Conservation (phyloP, 352 stramenopile genomes). For the Phytophthora agathidicida region DNA sequence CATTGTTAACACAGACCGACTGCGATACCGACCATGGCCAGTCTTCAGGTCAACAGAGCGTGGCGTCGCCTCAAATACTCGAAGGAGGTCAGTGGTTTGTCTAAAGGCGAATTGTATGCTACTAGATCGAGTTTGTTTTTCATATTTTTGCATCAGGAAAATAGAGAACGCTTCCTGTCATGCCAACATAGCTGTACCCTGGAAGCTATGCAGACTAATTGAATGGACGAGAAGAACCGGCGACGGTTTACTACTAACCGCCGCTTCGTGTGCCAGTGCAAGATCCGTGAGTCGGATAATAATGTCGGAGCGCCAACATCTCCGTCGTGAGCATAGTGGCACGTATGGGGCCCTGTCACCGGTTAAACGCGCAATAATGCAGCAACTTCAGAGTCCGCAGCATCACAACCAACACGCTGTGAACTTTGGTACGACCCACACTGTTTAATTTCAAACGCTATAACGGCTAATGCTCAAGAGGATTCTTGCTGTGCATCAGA, state of each 20-base stretch:
- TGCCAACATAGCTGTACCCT: background rate
- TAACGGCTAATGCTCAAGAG: too few relatives aligned
- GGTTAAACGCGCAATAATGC: constrained; percentile 31
- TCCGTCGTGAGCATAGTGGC: constrained; percentile 21
- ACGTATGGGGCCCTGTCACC: constrained; percentile 32
- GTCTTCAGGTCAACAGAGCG: constrained; percentile 16
- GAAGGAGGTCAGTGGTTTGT: constrained; percentile 33
- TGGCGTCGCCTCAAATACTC: constrained; percentile 23
- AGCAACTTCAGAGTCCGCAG: constrained; percentile 22
- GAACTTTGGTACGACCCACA: constrained; percentile 37
- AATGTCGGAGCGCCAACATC: constrained; percentile 34
- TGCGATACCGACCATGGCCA: constrained; percentile 11
- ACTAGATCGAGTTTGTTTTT: constrained; percentile 18
- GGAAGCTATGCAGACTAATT: background rate
- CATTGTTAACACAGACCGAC: constrained; percentile 5
- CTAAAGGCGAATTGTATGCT: constrained; percentile 11
- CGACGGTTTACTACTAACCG: constrained; percentile 24
- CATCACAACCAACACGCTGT: constrained; percentile 27
- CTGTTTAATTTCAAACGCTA: too few relatives aligned
- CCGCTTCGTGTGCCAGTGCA: constrained; percentile 22
- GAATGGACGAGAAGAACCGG: constrained; percentile 13
- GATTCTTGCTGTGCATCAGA: too few relatives aligned
- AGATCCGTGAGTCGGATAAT: constrained; percentile 8
- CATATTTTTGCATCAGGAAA: constrained; percentile 24
- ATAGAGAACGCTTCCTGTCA: constrained; percentile 28